These are phyloP conservation scores for Populus hybrid DNA, from an alignment of 441 rosid genomes.

Conservation along the genomic window DNA sequence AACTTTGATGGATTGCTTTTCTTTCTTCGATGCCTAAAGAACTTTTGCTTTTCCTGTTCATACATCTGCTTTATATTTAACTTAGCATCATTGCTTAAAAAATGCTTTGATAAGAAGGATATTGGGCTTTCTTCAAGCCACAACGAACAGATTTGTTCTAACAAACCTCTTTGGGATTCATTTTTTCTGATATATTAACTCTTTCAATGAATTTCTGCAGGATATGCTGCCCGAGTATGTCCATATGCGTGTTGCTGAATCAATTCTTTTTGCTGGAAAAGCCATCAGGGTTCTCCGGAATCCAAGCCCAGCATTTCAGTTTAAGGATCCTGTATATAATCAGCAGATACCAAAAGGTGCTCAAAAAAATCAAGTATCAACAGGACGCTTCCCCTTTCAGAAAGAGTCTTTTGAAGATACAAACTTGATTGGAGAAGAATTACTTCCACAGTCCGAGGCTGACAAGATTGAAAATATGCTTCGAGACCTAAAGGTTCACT, in stretches of 20 bases:
- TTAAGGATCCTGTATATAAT: constrained; percentile 48
- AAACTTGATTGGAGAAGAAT: constrained; percentile 62
- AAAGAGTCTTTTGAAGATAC: constrained; percentile 50
- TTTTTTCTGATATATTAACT: constrained; percentile 18
- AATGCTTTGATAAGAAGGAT: neutral
- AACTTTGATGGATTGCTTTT: neutral
- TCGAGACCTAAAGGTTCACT: constrained; percentile 72
- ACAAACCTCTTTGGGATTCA: neutral
- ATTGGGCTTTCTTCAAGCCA: neutral
- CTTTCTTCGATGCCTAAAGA: neutral
- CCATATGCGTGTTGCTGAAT: constrained; percentile 88
- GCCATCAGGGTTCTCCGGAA: constrained; percentile 94
- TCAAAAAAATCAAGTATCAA: constrained; percentile 56
- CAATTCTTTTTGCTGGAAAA: constrained; percentile 94
- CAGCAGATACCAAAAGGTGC: constrained; percentile 52
- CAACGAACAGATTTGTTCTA: neutral
- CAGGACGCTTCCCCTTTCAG: constrained; percentile 47
- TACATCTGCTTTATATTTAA: neutral
- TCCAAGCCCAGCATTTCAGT: constrained; percentile 71
- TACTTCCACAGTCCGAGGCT: constrained; percentile 91
- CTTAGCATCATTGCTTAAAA: neutral
- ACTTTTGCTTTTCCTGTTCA: neutral
- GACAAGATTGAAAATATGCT: constrained; percentile 95
- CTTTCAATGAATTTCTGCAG: constrained; percentile 45
- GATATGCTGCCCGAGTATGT: constrained; percentile 95